These are phyloP conservation scores for Corchorus olitorius DNA, from an alignment of 345 rosid species.

Conservation along the genomic window DNA sequence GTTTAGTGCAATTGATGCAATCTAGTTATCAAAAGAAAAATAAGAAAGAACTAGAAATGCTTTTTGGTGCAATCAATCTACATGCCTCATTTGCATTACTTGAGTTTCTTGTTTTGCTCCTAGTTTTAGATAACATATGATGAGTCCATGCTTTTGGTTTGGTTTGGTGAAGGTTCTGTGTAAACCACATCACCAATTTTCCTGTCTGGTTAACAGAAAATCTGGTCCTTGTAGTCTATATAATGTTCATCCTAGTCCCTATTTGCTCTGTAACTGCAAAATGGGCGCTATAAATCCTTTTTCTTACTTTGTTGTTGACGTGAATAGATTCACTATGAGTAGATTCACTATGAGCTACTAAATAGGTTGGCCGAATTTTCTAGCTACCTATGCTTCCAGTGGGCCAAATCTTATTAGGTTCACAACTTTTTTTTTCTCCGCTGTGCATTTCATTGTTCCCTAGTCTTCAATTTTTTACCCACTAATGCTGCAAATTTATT, in stretches of 20 bases:
- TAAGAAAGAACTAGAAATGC: background rate
- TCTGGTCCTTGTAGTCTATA: background rate
- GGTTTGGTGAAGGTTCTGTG: background rate
- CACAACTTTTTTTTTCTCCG: background rate
- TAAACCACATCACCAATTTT: background rate
- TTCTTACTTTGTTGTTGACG: background rate
- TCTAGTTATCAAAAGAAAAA: background rate
- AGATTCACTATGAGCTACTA: background rate
- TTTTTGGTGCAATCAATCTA: background rate
- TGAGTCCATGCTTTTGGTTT: background rate
- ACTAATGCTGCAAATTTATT: background rate
- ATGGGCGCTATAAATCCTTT: slow-evolving; percentile 1
- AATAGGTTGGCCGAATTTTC: background rate
- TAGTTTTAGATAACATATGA: background rate
- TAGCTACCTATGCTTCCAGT: background rate
- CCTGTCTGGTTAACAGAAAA: background rate
- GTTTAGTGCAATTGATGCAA: background rate
- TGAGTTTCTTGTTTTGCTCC: background rate
- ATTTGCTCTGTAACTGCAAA: background rate
- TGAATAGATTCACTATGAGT: background rate
- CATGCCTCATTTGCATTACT: background rate
- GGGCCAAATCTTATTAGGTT: background rate
- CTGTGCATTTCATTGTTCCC: background rate
- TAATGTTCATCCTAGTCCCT: background rate
- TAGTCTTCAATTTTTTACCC: background rate